A percentile compares a stretch with the other conserved stretches of the same genome.
Evolutionary conservation across 139 green algal genomes (phyloP).

Genomic region (Diplosphaera chodatii): DNA sequence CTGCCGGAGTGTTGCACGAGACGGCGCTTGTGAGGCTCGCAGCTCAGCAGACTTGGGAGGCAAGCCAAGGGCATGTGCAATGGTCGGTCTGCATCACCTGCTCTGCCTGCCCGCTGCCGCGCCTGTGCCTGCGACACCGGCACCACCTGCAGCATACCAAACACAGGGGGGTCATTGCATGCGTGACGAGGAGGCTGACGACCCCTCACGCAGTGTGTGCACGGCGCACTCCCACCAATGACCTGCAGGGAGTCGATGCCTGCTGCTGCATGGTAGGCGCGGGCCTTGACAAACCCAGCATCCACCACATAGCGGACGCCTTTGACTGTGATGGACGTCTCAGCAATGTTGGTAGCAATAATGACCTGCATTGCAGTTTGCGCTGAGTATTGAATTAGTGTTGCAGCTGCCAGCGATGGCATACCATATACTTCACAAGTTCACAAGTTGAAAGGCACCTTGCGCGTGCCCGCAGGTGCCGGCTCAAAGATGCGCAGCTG

Average conservation of each 20-base stretch:
- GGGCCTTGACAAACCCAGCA: constrained; percentile 75
- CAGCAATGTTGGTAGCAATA: constrained; percentile 90
- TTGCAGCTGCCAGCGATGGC: background rate
- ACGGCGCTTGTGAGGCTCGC: too few species aligned
- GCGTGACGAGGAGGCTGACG: too few species aligned
- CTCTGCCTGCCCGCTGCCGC: constrained; percentile 73
- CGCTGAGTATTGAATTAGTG: background rate
- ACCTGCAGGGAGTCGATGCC: constrained; percentile 74
- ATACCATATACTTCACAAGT: too few species aligned
- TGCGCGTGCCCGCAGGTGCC: constrained; percentile 58
- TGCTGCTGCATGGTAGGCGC: constrained; percentile 63
- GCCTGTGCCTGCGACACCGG: constrained; percentile 77
- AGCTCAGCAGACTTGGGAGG: too few species aligned
- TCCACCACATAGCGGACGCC: constrained; percentile 83
- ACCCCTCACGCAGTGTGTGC: too few species aligned
- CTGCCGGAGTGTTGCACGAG: constrained; percentile 24
- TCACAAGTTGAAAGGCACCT: constrained; percentile 13
- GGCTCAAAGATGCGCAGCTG: constrained; percentile 64
- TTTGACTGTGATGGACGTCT: constrained; percentile 87
- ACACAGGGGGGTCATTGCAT: too few species aligned
- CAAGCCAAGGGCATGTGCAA: background rate
- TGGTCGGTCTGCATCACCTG: constrained; percentile 30
- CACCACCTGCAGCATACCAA: constrained; percentile 33
- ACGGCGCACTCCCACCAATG: too few species aligned
- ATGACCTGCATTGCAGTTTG: constrained; percentile 43